phyloP scores from a whole-genome alignment of 2,329 filamentous ascomycete species.

The Diaporthe vaccinii region DNA sequence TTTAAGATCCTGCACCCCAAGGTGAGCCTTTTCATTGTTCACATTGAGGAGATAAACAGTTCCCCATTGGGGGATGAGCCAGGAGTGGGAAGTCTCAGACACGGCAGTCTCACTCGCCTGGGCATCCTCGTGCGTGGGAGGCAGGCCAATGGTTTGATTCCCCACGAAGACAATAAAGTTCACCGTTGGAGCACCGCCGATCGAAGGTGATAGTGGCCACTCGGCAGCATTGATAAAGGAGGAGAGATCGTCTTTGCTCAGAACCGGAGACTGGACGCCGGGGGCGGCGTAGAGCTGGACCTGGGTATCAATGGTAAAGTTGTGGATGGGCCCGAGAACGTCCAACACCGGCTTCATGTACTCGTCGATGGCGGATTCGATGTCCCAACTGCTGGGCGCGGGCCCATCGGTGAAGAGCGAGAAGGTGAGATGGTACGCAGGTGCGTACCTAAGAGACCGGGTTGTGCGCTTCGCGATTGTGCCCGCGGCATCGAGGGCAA shows the following conservation, averaged over 20 bases:
- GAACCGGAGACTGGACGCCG: constrained; percentile 71
- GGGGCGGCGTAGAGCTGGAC: constrained; percentile 91
- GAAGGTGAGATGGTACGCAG: constrained; percentile 95
- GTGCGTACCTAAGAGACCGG: constrained; percentile 89
- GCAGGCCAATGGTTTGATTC: constrained; percentile 75
- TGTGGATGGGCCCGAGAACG: constrained; percentile 85
- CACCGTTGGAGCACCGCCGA: constrained; percentile 91
- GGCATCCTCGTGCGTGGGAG: constrained; percentile 31
- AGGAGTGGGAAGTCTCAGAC: constrained; percentile 71
- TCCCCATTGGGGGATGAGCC: constrained; percentile 98
- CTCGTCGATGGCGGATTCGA: constrained; percentile 82
- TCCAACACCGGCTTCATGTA: constrained; percentile 87
- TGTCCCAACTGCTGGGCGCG: constrained; percentile 89
- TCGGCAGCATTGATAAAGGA: constrained; percentile 98
- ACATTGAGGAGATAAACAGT: constrained; percentile 72
- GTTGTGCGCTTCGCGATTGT: constrained; percentile 79
- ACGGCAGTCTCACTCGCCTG: constrained; percentile 51
- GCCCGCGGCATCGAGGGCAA: constrained; percentile 66
- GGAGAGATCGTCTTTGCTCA: constrained; percentile 88
- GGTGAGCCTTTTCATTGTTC: constrained; percentile 59
- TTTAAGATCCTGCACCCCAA: constrained; percentile 77
- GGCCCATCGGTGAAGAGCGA: constrained; percentile 90
- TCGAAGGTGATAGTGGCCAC: constrained; percentile 95
- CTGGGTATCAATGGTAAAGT: constrained; percentile 96
- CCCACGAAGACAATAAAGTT: constrained; percentile 96